Evolutionary conservation across 148 eudicot species (phyloP).

Genomic region (Chenopodium album): DNA sequence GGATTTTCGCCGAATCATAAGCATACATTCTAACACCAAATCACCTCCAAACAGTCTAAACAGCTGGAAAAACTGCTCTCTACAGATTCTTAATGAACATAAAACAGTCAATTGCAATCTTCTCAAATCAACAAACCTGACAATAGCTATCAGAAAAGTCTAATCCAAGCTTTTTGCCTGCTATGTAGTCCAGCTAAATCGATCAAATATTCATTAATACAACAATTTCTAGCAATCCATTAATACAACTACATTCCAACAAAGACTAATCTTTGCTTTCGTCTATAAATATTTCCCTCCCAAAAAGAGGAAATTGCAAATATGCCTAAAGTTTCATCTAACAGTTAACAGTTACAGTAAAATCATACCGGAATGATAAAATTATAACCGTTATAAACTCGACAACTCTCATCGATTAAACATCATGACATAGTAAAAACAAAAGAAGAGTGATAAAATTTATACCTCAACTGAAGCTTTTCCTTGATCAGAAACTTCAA

Average conservation of each 20-base stretch:
- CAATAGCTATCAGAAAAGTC: too few species aligned
- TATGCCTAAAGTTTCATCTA: not conserved
- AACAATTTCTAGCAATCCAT: not conserved
- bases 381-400: not conserved
- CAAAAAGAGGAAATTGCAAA: not conserved
- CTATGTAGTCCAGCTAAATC: not conserved
- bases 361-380: not conserved
- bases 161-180: not conserved
- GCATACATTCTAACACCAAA: not conserved
- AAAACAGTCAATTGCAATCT: not conserved
- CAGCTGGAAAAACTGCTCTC: not conserved
- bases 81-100: not conserved
- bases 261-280: not conserved
- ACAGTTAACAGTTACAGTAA: not conserved
- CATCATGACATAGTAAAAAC: not conserved
- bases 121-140: not conserved
- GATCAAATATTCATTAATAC: not conserved
- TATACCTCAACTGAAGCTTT: constrained; percentile 74
- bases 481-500: constrained; percentile 70
- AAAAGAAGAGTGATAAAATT: not conserved
- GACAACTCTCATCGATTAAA: not conserved
- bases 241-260: not conserved
- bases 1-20: not conserved
- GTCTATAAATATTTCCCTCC: not conserved
- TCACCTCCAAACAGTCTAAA: not conserved